Base-by-base conservation (phyloP, 768 basidiomycete species). In the Tricholoma bakamatsutake region DNA sequence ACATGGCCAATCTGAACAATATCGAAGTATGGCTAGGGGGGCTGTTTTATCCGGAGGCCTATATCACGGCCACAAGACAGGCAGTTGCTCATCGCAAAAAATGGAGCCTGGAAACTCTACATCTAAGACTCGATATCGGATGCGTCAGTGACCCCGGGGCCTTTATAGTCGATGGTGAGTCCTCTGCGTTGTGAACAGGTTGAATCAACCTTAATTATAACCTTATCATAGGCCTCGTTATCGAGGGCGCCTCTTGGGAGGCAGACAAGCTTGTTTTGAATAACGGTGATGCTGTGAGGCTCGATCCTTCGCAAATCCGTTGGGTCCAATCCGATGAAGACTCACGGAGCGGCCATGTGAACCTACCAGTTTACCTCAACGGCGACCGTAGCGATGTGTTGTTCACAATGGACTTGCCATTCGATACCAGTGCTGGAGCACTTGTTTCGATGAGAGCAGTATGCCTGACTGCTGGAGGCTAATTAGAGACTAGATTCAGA, bases 21-120 rank as follows among this genome's bases (percentile, higher is more conserved):
- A 74, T 89, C 47, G 84, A 91, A 69, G 89, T 97, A 45, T 93
- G 92, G 90, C 82, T 98, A 12, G 94, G 96, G 21, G 90, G 92
- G 0, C 70, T 99, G 55, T 98, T 98, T 80, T 94, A 90, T 81
- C 97, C 96, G 0, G 92, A 95, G 65, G 95, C 94, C 3, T 98
- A 93, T 67, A 81, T 98, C 63, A 98, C 96, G 0, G 96, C 96
- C 1, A 95, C 93, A 2, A 80, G 96, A 50, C 96, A 99, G 70
- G 85, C 91, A n/a, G 90, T 94, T 4, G 97, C 96, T 2, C 95
- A 98, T 67, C 79, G 85, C 54, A 93, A 88, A 73, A 84, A 85
- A 61, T 92, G 91, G 88, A 95, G 93, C 69, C 72, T 99, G 59
- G 96, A 99, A 70, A 93, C 91, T 7, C 68, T 98, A 63, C 76